Percentiles rank a stretch among this genome's conserved stretches.
Evolutionary conservation across 2,329 filamentous ascomycete genomes (phyloP).

Genomic region (Podosphaera fusca): DNA sequence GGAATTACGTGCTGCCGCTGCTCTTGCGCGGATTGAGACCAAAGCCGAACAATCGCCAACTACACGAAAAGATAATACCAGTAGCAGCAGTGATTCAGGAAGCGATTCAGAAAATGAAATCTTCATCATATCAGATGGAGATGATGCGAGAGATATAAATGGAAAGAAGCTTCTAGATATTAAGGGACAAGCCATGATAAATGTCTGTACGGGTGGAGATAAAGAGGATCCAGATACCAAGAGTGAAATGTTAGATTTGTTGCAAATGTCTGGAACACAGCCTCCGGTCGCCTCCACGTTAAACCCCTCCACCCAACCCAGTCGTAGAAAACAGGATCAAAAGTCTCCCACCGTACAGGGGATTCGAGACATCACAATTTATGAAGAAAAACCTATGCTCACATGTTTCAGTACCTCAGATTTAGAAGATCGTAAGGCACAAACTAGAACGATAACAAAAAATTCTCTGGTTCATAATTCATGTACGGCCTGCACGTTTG

Average conservation of each 20-base stretch:
- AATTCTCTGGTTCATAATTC: conserved; percentile 19
- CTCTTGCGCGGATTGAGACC: conserved; percentile 30
- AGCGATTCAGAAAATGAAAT: conserved; percentile 25
- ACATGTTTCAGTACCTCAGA: neutral
- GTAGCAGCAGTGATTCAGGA: conserved; percentile 18
- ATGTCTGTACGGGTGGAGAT: conserved; percentile 50
- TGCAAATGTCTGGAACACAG: conserved; percentile 18
- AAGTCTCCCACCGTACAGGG: neutral
- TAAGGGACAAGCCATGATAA: conserved; percentile 44
- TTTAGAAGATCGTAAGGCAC: neutral
- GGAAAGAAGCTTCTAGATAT: conserved; percentile 40
- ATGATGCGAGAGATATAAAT: conserved; percentile 39
- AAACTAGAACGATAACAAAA: neutral
- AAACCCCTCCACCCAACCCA: neutral
- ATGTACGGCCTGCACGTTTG: conserved; percentile 40
- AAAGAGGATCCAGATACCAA: conserved; percentile 32
- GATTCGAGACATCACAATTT: neutral
- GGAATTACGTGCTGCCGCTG: conserved; percentile 36
- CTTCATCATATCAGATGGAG: conserved; percentile 20
- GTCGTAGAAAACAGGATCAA: neutral
- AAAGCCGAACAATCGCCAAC: conserved; percentile 20
- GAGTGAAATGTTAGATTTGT: conserved; percentile 46
- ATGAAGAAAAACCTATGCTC: neutral
- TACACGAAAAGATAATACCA: conserved; percentile 9
- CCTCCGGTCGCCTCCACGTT: neutral